Evolutionary conservation across 1,139 yeast genomes (phyloP).

Genomic region (Cylindricascospora bacillispora): DNA sequence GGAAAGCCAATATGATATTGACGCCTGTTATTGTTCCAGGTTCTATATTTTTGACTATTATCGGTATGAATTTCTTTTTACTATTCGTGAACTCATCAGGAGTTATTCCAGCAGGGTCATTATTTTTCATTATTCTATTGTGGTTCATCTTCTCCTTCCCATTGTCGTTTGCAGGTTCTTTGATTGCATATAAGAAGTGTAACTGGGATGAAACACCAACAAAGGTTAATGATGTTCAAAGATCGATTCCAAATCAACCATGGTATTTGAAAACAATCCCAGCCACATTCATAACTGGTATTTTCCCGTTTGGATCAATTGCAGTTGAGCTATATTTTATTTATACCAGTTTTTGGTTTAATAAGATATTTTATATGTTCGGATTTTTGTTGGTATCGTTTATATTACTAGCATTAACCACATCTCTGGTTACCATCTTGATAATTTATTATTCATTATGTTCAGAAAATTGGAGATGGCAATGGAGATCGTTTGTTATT

Average conservation of each 20-base stretch:
- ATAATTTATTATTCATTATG: conserved; percentile 78
- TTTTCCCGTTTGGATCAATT: conserved; percentile 90
- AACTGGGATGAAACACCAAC: conserved; percentile 48
- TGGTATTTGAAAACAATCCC: conserved; percentile 64
- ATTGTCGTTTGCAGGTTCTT: conserved; percentile 65
- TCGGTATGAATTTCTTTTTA: conserved; percentile 71
- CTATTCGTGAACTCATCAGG: conserved; percentile 76
- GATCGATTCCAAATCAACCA: conserved; percentile 90
- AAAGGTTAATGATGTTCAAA: conserved; percentile 83
- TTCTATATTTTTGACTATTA: conserved; percentile 44
- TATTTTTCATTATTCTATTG: conserved; percentile 64
- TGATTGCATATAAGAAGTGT: conserved; percentile 58
- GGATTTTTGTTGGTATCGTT: conserved; percentile 90
- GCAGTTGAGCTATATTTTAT: conserved; percentile 88
- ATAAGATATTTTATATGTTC: conserved; percentile 90
- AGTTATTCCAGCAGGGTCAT: conserved; percentile 87
- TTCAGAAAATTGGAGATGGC: conserved; percentile 93
- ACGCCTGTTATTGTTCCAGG: conserved; percentile 86
- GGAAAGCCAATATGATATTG: conserved; percentile 75
- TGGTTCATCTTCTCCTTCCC: conserved; percentile 89
- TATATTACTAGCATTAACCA: conserved; percentile 66
- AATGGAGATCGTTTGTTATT: conserved; percentile 80
- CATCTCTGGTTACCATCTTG: conserved; percentile 67
- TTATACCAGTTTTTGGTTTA: conserved; percentile 86
- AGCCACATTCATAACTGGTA: conserved; percentile 66